These are phyloP conservation scores for Rosa persica DNA, from an alignment of 306 rosid species.

Conservation along the genomic window DNA sequence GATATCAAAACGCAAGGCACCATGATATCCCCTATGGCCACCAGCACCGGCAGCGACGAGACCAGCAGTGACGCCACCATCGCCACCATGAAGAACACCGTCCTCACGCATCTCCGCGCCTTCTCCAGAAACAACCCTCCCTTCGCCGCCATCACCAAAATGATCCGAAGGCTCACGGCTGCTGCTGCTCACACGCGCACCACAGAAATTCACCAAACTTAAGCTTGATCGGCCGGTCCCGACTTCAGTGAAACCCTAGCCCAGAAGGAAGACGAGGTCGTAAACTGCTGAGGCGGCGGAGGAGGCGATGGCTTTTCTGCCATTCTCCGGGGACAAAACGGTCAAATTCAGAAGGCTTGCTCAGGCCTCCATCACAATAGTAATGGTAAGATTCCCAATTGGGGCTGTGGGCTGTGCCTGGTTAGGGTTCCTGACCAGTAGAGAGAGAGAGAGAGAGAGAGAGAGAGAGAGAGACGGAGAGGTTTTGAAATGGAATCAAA, in stretches of 20 bases:
- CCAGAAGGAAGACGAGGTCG: conserved; percentile 11
- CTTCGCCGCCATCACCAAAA: conserved; percentile 43
- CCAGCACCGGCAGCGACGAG: conserved; percentile 81
- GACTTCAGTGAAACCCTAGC: conserved; percentile 46
- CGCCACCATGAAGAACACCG: conserved; percentile 80
- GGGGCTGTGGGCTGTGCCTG: background rate
- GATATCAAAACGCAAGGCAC: conserved; percentile 76
- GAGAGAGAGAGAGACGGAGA: background rate
- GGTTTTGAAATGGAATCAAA: background rate
- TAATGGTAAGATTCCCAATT: conserved; percentile 1
- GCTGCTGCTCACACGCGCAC: too few species aligned
- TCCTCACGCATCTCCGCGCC: conserved; percentile 64
- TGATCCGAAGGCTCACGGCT: too few species aligned
- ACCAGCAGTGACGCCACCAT: conserved; percentile 78
- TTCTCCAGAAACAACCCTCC: conserved; percentile 72
- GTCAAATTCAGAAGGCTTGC: conserved; percentile 16
- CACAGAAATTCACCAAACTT: too few species aligned
- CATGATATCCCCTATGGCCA: conserved; percentile 67
- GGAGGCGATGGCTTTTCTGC: conserved; percentile 31
- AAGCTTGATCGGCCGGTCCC: conserved; percentile 25
- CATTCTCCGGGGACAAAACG: conserved; percentile 43
- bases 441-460: background rate
- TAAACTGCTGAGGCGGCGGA: conserved; percentile 19
- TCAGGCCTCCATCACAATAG: conserved; percentile 31
- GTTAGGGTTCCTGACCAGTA: background rate